phyloP scores from a whole-genome alignment of 192 early-diverging fungal genomes.

The Obelidium mucronatum region DNA sequence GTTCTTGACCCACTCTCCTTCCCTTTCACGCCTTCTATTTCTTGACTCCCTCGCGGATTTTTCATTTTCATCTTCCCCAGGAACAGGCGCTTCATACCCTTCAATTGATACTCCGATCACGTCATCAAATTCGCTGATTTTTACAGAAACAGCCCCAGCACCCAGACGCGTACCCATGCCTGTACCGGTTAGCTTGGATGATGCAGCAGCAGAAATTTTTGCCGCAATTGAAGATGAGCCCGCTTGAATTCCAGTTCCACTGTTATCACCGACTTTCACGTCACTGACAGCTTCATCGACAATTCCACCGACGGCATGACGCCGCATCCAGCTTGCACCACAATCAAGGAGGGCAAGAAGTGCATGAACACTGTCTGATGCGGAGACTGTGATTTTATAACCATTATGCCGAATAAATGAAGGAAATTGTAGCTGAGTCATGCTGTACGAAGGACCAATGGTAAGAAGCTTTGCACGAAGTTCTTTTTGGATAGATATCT shows the following conservation, averaged over 20 bases:
- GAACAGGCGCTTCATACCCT: conserved; percentile 33
- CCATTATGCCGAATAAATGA: conserved; percentile 85
- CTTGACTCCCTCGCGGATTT: conserved; percentile 11
- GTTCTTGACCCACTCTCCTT: conserved; percentile 70
- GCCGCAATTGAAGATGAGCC: neutral
- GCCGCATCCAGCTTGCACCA: conserved; percentile 54
- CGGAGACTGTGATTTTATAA: conserved; percentile 65
- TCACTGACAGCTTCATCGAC: conserved; percentile 19
- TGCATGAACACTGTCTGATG: conserved; percentile 83
- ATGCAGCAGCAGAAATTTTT: neutral
- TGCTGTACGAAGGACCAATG: conserved; percentile 77
- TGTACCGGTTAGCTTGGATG: conserved; percentile 40
- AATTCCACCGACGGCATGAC: conserved; percentile 43
- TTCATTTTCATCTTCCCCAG: conserved; percentile 37
- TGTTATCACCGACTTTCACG: conserved; percentile 15
- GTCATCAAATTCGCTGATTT: conserved; percentile 36
- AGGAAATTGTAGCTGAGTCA: conserved; percentile 77
- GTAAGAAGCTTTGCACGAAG: conserved; percentile 67
- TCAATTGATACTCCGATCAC: conserved; percentile 33
- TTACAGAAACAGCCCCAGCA: conserved; percentile 46
- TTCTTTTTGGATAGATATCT: conserved; percentile 55
- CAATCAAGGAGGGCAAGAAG: conserved; percentile 76
- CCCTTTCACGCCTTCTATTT: conserved; percentile 23
- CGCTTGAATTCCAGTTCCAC: conserved; percentile 5
- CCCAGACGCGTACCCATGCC: conserved; percentile 54